A percentile compares a stretch with the other conserved stretches of the same genome.
These are phyloP conservation scores for Colletotrichum incanum DNA, from an alignment of 2,329 filamentous ascomycete species.

Conservation along the genomic window DNA sequence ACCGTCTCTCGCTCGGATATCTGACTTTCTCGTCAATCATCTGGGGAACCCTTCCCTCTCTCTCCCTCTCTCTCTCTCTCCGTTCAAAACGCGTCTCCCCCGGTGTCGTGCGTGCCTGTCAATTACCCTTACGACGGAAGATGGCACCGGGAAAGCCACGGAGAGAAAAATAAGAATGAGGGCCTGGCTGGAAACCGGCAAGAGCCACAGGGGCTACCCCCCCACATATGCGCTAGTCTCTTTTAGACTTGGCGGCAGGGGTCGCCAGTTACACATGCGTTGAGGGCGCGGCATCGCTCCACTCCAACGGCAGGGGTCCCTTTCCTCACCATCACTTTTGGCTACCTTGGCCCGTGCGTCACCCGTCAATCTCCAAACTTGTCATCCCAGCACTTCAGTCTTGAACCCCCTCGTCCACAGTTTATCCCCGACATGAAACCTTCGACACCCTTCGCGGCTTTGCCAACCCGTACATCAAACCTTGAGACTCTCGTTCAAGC, in stretches of 20 bases:
- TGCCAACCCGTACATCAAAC: slow-evolving; percentile 32
- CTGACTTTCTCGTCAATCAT: neutral
- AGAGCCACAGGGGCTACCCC: slow-evolving; percentile 25
- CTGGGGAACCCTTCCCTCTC: slow-evolving; percentile 17
- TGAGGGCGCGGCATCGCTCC: slow-evolving; percentile 8
- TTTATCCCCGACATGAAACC: slow-evolving; percentile 39
- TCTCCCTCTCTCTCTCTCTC: neutral
- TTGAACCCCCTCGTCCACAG: slow-evolving; percentile 10
- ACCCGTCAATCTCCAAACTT: slow-evolving; percentile 39
- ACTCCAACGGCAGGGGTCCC: neutral
- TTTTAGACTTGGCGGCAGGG: slow-evolving; percentile 22
- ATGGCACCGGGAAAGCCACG: neutral
- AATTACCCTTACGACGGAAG: neutral
- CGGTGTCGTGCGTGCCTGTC: neutral
- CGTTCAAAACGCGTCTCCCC: neutral
- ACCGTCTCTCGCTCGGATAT: neutral
- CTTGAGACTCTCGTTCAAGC: neutral
- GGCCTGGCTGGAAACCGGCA: slow-evolving; percentile 1
- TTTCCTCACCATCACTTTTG: neutral
- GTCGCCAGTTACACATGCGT: slow-evolving; percentile 29
- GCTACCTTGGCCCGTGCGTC: slow-evolving; percentile 33
- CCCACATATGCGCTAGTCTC: slow-evolving; percentile 24
- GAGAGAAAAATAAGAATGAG: slow-evolving; percentile 26
- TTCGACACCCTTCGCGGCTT: neutral
- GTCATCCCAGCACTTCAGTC: slow-evolving; percentile 27